Conservation (phyloP, 2,329 filamentous ascomycete genomes). For the Hypomyces perniciosus region DNA sequence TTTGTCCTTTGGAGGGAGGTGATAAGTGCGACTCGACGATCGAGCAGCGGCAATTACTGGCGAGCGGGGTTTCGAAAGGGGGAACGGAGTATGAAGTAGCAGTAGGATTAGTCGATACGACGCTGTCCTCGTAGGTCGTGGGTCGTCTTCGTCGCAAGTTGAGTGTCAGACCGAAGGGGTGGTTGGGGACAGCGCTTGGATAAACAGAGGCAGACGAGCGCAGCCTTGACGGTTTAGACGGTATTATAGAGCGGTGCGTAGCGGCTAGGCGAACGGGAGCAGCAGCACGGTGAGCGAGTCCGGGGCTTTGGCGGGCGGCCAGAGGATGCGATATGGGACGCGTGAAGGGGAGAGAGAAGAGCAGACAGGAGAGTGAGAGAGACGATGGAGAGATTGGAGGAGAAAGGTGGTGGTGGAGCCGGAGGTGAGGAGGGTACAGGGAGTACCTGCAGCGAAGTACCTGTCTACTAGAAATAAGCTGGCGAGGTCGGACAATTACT, state of each 20-base stretch:
- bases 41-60: background rate
- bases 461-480: background rate
- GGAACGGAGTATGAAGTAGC: no score
- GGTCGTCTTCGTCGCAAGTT: conserved; percentile 6
- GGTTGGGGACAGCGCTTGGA: no score
- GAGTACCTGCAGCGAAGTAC: background rate
- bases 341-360: background rate
- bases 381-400: conserved; percentile 9
- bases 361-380: background rate
- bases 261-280: no score
- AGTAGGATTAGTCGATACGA: background rate
- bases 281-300: no score
- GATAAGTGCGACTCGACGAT: background rate
- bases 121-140: background rate
- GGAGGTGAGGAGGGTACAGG: background rate
- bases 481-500: no score
- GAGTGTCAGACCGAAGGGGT: conserved; percentile 6
- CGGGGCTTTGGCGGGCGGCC: no score
- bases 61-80: background rate
- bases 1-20: background rate
- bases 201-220: no score
- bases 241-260: no score
- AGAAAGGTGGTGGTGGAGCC: conserved; percentile 6
- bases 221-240: no score
- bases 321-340: background rate